Evolutionary conservation across 305 asterid genomes (phyloP).

Genomic region (Withania somnifera): DNA sequence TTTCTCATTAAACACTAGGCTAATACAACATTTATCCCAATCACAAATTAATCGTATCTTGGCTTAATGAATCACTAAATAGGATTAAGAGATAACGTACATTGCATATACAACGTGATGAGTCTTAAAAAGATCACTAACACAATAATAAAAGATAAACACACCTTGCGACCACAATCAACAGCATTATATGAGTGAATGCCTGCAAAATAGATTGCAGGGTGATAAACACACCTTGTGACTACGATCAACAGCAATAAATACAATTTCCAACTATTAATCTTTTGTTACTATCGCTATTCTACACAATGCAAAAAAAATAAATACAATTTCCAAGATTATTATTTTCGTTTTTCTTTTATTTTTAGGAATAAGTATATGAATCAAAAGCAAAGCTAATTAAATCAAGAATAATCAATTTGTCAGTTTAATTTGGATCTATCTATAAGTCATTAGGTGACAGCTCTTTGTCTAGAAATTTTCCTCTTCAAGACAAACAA

Average conservation of each 20-base stretch:
- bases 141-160: too few species aligned
- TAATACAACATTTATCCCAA: not conserved
- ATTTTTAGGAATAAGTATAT: not conserved
- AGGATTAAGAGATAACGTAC: not conserved
- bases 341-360: too few species aligned
- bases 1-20: not conserved
- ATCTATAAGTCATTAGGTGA: constrained; percentile 22
- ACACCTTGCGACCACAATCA: too few species aligned
- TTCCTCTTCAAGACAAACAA: constrained; percentile 11
- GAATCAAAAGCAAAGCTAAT: not conserved
- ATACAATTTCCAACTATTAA: too few species aligned
- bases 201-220: too few species aligned
- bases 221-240: too few species aligned
- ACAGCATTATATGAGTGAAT: too few species aligned
- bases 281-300: too few species aligned
- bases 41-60: not conserved
- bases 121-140: too few species aligned
- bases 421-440: not conserved
- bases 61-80: not conserved
- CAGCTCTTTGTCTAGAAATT: constrained; percentile 25
- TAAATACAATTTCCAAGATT: not conserved
- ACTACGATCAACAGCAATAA: too few species aligned
- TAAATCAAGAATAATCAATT: not conserved
- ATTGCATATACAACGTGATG: too few species aligned
- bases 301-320: not conserved